Conservation (phyloP, 148 eudicot genomes). For the Salicornia ramosissima region DNA sequence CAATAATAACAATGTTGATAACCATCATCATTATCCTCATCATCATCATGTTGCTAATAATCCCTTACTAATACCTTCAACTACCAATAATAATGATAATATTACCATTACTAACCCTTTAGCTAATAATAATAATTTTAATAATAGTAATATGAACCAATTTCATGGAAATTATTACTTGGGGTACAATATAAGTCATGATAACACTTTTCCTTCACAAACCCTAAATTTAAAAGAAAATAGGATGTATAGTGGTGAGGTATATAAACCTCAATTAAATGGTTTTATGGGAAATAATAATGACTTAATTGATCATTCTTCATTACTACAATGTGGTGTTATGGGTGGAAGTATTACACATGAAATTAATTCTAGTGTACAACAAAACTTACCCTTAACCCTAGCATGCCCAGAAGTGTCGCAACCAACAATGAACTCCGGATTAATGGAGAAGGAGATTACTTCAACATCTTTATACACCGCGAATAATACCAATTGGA, state of each 20-base stretch:
- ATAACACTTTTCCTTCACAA: conserved; percentile 12
- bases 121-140: background rate
- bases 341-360: conserved; percentile 26
- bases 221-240: conserved; percentile 20
- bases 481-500: conserved; percentile 32
- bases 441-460: conserved; percentile 51
- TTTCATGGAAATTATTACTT: conserved; percentile 6
- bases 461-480: conserved; percentile 43
- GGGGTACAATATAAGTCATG: conserved; percentile 15
- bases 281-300: conserved; percentile 28
- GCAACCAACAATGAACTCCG: conserved; percentile 21
- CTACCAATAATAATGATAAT: background rate
- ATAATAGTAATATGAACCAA: conserved; percentile 7
- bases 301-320: conserved; percentile 25
- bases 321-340: conserved; percentile 25
- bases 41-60: background rate
- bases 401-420: conserved; percentile 22
- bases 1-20: background rate
- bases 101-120: background rate
- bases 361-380: conserved; percentile 15
- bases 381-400: conserved; percentile 13
- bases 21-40: background rate
- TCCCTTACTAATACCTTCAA: conserved; percentile 4
- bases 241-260: conserved; percentile 43
- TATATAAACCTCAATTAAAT: conserved; percentile 60